Percentiles rank a stretch among this genome's conserved stretches.
Evolutionary conservation across 169 alveolate genomes (phyloP).

Genomic region (Hepatocystis sp.): DNA sequence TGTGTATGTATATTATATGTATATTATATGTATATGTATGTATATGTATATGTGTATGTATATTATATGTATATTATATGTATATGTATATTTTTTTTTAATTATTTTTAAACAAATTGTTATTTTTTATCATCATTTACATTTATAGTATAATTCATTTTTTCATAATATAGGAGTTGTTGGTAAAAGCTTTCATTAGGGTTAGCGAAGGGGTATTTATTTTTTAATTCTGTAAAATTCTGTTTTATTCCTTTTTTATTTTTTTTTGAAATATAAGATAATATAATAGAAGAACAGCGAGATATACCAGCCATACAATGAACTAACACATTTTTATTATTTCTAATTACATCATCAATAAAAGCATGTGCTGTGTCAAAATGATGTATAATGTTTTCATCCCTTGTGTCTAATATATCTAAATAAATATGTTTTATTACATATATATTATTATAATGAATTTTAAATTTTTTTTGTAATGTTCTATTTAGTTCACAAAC

Average conservation of each 20-base stretch:
- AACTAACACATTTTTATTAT: conserved; percentile 23
- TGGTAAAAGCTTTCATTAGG: conserved; percentile 60
- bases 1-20: too few species aligned
- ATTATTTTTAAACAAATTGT: background rate
- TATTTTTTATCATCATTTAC: conserved; percentile 23
- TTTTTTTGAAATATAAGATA: conserved; percentile 48
- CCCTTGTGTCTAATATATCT: conserved; percentile 47
- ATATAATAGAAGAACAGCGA: conserved; percentile 59
- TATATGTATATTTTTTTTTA: too few species aligned
- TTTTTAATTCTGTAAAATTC: conserved; percentile 14
- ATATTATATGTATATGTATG: too few species aligned
- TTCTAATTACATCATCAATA: conserved; percentile 28
- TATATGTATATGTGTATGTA: too few species aligned
- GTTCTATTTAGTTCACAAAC: conserved; percentile 36
- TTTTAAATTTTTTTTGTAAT: conserved; percentile 1
- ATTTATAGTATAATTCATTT: conserved; percentile 48
- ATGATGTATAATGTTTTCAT: conserved; percentile 45
- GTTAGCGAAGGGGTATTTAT: conserved; percentile 48
- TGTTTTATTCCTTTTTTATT: conserved; percentile 31
- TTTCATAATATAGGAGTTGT: conserved; percentile 56
- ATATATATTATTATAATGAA: conserved; percentile 16
- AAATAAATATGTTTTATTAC: conserved; percentile 60
- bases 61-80: too few species aligned
- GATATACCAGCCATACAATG: conserved; percentile 76
- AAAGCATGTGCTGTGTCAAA: conserved; percentile 44